Conservation (phyloP, 2,329 filamentous ascomycete genomes). For the Gnomoniopsis sp. region DNA sequence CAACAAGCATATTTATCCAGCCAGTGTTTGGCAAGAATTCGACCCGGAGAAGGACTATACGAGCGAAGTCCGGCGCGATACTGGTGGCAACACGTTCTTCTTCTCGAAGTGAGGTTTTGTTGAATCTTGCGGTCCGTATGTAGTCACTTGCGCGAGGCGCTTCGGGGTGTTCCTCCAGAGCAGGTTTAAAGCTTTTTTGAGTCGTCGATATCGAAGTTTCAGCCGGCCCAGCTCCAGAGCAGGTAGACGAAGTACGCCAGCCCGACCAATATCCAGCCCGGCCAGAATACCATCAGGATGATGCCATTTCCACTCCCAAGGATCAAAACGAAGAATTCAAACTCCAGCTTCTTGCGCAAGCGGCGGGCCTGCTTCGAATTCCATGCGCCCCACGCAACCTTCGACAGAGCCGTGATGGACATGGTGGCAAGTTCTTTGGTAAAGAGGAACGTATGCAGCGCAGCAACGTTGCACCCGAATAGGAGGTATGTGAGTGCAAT, state of each 20-base stretch:
- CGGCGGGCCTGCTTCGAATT: conserved; percentile 32
- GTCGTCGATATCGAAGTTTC: neutral
- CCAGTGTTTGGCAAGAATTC: conserved; percentile 93
- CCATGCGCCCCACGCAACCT: conserved; percentile 31
- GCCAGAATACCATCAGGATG: conserved; percentile 53
- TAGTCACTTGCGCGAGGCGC: neutral
- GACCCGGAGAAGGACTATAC: conserved; percentile 86
- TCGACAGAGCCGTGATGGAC: conserved; percentile 9
- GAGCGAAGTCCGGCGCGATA: conserved; percentile 73
- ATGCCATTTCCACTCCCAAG: conserved; percentile 48
- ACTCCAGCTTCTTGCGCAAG: conserved; percentile 45
- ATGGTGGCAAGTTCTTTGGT: conserved; percentile 21
- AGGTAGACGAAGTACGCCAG: conserved; percentile 32
- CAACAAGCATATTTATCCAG: conserved; percentile 98
- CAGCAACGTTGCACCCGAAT: conserved; percentile 27
- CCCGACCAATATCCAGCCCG: conserved; percentile 50
- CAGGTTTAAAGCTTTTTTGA: neutral
- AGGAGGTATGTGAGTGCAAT: conserved; percentile 19
- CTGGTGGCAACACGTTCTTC: conserved; percentile 90
- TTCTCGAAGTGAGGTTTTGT: conserved; percentile 50
- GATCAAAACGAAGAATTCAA: conserved; percentile 49
- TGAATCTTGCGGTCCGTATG: neutral
- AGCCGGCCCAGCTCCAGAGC: conserved; percentile 24
- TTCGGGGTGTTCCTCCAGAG: neutral
- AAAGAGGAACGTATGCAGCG: conserved; percentile 26